Evolutionary conservation across 805 yeast genomes (phyloP).

Genomic region (Candida hispaniensis): DNA sequence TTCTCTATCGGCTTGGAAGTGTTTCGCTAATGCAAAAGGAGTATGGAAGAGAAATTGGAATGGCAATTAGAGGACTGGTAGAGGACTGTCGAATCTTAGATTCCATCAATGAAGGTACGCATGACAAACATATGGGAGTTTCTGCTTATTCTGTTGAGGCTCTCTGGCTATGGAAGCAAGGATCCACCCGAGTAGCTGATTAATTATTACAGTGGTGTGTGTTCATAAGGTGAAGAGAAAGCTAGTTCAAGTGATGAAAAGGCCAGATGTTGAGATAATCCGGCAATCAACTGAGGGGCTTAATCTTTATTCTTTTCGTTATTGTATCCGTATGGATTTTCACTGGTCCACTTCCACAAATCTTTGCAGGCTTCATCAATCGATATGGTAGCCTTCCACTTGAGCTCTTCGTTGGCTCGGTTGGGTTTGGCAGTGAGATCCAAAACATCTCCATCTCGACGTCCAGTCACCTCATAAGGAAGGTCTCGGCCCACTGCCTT

Average conservation of each 20-base stretch:
- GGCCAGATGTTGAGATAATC: too few relatives aligned
- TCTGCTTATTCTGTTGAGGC: conserved; percentile 81
- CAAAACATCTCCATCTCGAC: conserved; percentile 69
- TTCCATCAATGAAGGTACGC: conserved; percentile 48
- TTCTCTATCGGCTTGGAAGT: conserved; percentile 66
- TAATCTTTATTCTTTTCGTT: conserved; percentile 13
- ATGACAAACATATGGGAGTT: conserved; percentile 70
- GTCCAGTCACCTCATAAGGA: conserved; percentile 52
- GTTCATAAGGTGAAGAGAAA: too few relatives aligned
- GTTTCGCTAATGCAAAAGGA: conserved; percentile 23
- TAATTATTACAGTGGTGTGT: too few relatives aligned
- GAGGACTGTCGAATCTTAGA: conserved; percentile 53
- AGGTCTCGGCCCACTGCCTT: conserved; percentile 52
- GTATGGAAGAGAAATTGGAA: conserved; percentile 39
- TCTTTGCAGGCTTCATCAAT: conserved; percentile 59
- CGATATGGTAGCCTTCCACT: conserved; percentile 48
- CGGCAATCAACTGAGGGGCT: too few relatives aligned
- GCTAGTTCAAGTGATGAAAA: too few relatives aligned
- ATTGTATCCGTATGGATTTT: conserved; percentile 54
- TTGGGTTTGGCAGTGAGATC: conserved; percentile 61
- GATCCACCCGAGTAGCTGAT: too few relatives aligned
- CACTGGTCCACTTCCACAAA: conserved; percentile 67
- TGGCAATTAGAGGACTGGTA: conserved; percentile 60
- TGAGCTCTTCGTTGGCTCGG: conserved; percentile 54
- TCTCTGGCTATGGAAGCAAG: conserved; percentile 69